Conservation (phyloP, 2,329 filamentous ascomycete species). For the Zasmidium citrigriseum region DNA sequence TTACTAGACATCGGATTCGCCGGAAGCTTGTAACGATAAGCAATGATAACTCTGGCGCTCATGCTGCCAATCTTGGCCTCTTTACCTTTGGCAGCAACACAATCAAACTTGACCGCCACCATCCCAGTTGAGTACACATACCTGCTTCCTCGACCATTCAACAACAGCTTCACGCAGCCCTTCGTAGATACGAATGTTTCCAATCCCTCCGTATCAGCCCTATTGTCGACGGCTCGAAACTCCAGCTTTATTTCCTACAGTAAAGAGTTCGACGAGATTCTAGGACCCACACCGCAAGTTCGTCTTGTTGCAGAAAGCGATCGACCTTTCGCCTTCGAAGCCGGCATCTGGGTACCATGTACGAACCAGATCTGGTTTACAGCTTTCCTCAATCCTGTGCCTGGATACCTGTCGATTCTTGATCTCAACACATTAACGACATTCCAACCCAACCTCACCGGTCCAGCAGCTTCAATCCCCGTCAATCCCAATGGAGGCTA, state of each 20-base stretch:
- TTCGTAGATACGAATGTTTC: not conserved
- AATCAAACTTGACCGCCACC: not conserved
- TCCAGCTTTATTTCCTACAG: not conserved
- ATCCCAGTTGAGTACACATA: not conserved
- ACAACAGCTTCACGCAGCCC: not conserved
- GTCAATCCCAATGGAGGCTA: not conserved
- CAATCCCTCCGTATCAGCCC: not conserved
- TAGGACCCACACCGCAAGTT: not conserved
- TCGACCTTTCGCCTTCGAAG: not conserved
- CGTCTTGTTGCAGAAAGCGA: not conserved
- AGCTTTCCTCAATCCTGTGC: not conserved
- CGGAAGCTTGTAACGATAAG: too few relatives aligned
- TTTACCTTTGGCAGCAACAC: not conserved
- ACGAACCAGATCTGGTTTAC: not conserved
- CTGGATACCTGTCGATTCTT: not conserved
- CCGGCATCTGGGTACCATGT: not conserved
- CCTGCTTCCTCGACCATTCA: not conserved
- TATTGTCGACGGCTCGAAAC: not conserved
- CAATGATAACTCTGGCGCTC: too few relatives aligned
- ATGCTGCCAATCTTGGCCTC: too few relatives aligned
- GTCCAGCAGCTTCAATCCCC: not conserved
- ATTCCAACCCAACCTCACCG: not conserved
- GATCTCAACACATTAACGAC: not conserved
- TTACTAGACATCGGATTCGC: too few relatives aligned
- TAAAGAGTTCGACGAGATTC: not conserved